Evolutionary conservation across 495 filamentous ascomycete species (phyloP).

Genomic region (Diplogelasinospora grovesii): DNA sequence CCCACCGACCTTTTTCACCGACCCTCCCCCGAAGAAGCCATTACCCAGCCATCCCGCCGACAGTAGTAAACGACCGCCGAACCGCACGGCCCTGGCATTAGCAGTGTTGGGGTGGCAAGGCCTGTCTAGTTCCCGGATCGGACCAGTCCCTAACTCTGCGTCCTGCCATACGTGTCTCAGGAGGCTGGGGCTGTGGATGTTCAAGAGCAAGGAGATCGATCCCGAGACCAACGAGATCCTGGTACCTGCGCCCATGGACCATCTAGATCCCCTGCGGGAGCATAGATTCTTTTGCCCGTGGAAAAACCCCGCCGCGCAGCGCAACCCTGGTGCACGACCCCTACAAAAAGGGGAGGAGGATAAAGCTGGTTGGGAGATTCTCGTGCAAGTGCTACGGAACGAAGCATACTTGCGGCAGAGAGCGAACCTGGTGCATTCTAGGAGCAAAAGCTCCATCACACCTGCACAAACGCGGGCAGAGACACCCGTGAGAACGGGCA

Average conservation of each 20-base stretch:
- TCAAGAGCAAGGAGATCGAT: conserved; percentile 55
- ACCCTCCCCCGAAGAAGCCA: conserved; percentile 25
- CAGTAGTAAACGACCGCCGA: no score
- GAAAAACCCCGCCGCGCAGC: conserved; percentile 57
- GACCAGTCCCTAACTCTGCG: conserved; percentile 55
- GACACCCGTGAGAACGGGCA: conserved; percentile 2
- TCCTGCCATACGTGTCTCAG: conserved; percentile 81
- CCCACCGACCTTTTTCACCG: conserved; percentile 38
- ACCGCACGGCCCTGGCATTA: conserved; percentile 63
- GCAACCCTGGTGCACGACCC: conserved; percentile 31
- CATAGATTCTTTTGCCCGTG: conserved; percentile 81
- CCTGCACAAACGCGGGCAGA: not conserved
- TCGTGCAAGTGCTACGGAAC: conserved; percentile 39
- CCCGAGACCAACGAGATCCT: conserved; percentile 39
- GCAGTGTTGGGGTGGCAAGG: conserved; percentile 84
- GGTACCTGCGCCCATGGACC: conserved; percentile 52
- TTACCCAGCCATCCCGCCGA: not conserved
- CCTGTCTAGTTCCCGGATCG: conserved; percentile 53
- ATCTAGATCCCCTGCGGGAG: conserved; percentile 59
- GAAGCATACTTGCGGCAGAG: conserved; percentile 33
- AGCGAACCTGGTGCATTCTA: conserved; percentile 8
- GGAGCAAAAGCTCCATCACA: conserved; percentile 16
- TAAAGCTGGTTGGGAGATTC: conserved; percentile 39
- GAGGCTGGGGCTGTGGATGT: conserved; percentile 90
- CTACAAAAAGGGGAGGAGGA: conserved; percentile 13